Base-by-base conservation (phyloP, 352 stramenopile species). In the Halophytophthora polymorphica region DNA sequence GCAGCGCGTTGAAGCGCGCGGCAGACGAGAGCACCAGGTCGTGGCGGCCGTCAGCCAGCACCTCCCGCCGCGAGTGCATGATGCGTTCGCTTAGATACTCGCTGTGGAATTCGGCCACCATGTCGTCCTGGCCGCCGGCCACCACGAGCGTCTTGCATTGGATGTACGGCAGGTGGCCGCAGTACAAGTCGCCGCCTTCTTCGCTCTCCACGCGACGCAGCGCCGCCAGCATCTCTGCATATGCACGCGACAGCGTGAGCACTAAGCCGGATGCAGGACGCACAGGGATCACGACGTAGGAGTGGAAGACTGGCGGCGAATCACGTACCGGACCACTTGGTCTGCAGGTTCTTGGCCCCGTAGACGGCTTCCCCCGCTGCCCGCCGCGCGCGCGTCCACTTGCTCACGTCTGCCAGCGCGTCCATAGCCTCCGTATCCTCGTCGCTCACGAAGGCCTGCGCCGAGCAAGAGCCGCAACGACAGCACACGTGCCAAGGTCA, bases 71-170 rank as follows among this genome's bases (percentile, higher is more conserved):
- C 34, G 80, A 91, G 66, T 93, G 80, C 71, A 91, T 75, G 66
- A 93, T 91, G 52, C 83, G 83, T 55, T 93, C 83, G 66, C 73
- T 93, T 55, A 93, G 44, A 51, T 93, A 93, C 53, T 93, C 80
- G 38, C 76, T 66, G 61, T 93, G 83, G 57, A 81, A 89, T 11
- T 61, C 51, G 15, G 78, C 71, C 35, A 93, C 73, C 14, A 88
- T 62, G 17, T 77, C 74, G 53, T 93, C 77, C 29, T 74, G 69
- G 36, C 46, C 77, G 17, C 80, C 78, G 3, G 72, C 55, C 17
- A 93, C 66, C 41, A 91, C 80, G 18, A 93, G 73, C 49, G 83
- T 93, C 67, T 93, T 93, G 75, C 83, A 93, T 29, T 83, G 79
- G 49, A 93, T 78, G 34, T 71, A 69, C 15, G 83, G 78, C 43